Evolutionary conservation across 78 protist genomes (phyloP).

Genomic region (Dictyostelium citrinum): DNA sequence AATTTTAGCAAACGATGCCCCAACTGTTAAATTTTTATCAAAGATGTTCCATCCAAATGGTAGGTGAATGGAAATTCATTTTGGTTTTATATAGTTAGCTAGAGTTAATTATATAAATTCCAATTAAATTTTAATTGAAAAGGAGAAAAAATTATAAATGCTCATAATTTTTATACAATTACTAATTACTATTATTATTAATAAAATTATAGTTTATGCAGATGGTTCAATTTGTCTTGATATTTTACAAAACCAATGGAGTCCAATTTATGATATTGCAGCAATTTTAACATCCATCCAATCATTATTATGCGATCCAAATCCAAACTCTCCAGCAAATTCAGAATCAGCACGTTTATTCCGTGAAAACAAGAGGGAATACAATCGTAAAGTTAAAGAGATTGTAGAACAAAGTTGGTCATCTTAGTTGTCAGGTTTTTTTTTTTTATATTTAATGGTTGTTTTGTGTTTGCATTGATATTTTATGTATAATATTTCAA

Average conservation of each 20-base stretch:
- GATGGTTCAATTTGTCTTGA: slow-evolving; percentile 99
- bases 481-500: not conserved
- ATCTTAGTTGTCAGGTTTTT: not conserved
- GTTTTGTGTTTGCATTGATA: not conserved
- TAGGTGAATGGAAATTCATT: no score
- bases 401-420: slow-evolving; percentile 97
- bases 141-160: not conserved
- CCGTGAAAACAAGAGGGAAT: slow-evolving; percentile 96
- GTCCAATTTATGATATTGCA: slow-evolving; percentile 98
- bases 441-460: not conserved
- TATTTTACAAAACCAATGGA: slow-evolving; percentile 99
- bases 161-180: not conserved
- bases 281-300: slow-evolving; percentile 99
- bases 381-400: slow-evolving; percentile 95
- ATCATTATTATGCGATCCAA: slow-evolving; percentile 99
- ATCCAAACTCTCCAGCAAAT: slow-evolving; percentile 99
- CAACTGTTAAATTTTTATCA: slow-evolving; percentile 96
- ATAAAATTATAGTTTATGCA: slow-evolving; percentile 90
- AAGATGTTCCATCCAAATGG: slow-evolving; percentile 98
- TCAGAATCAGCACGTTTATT: slow-evolving; percentile 98
- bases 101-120: not conserved
- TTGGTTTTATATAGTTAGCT: not conserved
- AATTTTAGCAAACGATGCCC: slow-evolving; percentile 97
- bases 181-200: not conserved
- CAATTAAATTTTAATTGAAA: not conserved